Base-by-base conservation (phyloP, 805 yeast genomes). In the Candida succiphila region DNA sequence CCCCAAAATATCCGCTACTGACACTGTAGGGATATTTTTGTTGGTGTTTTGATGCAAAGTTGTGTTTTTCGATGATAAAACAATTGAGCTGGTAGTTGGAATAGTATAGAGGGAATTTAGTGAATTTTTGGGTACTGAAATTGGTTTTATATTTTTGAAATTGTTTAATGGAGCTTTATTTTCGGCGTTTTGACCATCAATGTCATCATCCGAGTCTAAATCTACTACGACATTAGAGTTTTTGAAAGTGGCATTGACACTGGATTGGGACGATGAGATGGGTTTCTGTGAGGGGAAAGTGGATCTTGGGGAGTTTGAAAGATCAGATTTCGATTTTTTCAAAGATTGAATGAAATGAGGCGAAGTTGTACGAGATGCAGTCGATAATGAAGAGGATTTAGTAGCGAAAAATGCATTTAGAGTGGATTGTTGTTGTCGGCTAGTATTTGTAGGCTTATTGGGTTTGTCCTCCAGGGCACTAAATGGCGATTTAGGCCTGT, bases 141-240 rank as follows among this genome's bases (percentile, higher is more conserved):
- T 37, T 4, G 53, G 50, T 29, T 37, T 44, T 36, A 40, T 39
- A 27, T 47, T 48, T 32, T 47, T 48, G 29, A 48, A 45, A 27
- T 45, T 46, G 13, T 32, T 25, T 4, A 34, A 14, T 9, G 18
- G 12, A n/a, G n/a, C n/a, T 17, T 15, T 14, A 13, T 5, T 20
- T 21, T 7, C 23, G 10, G 13, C 16, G n/a, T 16, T 19, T 21
- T 13, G 13, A 29, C 16, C 25, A n/a, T 29, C 16, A 20, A 6
- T 12, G 6, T 27, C 30, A 17, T 17, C 22, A 27, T 17, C 15
- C 7, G 22, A 5, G 4, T 19, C n/a, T n/a, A n/a, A n/a, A n/a
- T 26, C 29, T 9, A 9, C 29, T 26, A 26, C 13, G 17, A 26
- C 29, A 16, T 9, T 26, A 26, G 29, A 14, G 8, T 22, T 8